A percentile compares a stretch with the other conserved stretches of the same genome.
Evolutionary conservation across 2,329 filamentous ascomycete species (phyloP).

Genomic region (Cladophialophora bantiana): DNA sequence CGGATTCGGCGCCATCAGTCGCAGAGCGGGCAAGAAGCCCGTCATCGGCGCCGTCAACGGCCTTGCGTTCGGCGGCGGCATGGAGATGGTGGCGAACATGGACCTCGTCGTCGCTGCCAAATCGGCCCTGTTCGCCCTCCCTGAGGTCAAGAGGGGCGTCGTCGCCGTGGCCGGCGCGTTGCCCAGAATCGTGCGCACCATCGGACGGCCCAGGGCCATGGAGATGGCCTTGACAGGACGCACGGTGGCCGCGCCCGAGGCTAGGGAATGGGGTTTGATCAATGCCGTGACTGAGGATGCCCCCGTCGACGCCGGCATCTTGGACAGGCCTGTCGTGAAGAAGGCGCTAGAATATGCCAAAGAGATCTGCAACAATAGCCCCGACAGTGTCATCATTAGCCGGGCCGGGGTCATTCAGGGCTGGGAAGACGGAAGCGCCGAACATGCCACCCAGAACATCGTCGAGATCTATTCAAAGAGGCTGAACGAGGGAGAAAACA

Average conservation of each 20-base stretch:
- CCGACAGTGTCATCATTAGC: constrained; percentile 76
- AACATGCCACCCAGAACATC: constrained; percentile 64
- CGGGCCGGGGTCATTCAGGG: constrained; percentile 73
- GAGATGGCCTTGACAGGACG: constrained; percentile 75
- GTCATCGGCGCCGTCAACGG: constrained; percentile 79
- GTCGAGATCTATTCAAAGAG: constrained; percentile 60
- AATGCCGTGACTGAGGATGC: constrained; percentile 49
- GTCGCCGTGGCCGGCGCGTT: constrained; percentile 74
- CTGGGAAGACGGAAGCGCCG: constrained; percentile 73
- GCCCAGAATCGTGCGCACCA: constrained; percentile 69
- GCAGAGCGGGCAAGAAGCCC: constrained; percentile 73
- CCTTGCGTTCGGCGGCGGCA: constrained; percentile 74
- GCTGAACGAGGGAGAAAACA: constrained; percentile 67
- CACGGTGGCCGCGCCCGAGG: constrained; percentile 64
- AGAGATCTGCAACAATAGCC: constrained; percentile 70
- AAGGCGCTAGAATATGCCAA: constrained; percentile 67
- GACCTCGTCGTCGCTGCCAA: constrained; percentile 71
- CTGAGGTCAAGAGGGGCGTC: constrained; percentile 74
- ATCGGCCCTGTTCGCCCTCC: constrained; percentile 68
- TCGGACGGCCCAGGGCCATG: constrained; percentile 72
- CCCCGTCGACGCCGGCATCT: constrained; percentile 26
- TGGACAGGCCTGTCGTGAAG: constrained; percentile 33
- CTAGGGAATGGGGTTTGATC: constrained; percentile 71
- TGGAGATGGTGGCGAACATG: constrained; percentile 76
- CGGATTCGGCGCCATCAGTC: constrained; percentile 54